Percentiles rank a stretch among this genome's conserved stretches.
These are phyloP conservation scores for Magnusiomyces suaveolens DNA, from an alignment of 1,139 yeast genomes.

Conservation along the genomic window DNA sequence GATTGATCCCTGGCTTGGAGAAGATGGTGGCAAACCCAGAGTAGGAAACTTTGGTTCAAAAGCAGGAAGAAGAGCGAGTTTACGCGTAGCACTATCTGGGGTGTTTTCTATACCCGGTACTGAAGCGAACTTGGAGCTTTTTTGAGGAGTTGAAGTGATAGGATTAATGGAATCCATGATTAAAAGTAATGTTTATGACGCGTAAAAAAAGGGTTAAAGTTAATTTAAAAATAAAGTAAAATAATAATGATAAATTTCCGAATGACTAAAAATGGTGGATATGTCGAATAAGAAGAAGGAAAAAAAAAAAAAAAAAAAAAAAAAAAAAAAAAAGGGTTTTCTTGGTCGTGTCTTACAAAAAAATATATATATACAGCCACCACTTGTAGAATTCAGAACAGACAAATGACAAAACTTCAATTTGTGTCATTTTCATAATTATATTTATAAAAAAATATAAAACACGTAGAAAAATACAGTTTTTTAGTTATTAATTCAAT, in stretches of 20 bases:
- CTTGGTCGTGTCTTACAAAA: no score
- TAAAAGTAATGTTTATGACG: background rate
- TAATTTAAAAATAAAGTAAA: background rate
- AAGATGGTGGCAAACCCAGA: slow-evolving; percentile 3
- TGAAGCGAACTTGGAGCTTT: background rate
- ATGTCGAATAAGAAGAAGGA: no score
- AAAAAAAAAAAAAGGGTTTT: no score
- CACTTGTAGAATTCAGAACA: no score
- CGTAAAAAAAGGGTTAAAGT: background rate
- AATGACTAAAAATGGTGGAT: background rate
- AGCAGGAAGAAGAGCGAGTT: slow-evolving; percentile 3
- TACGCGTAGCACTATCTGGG: background rate
- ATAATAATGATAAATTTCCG: background rate
- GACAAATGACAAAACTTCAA: no score
- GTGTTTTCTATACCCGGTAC: background rate
- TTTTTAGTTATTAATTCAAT: no score
- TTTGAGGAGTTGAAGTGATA: background rate
- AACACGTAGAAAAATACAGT: no score
- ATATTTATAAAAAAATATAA: no score
- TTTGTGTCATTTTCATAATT: no score
- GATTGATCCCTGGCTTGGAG: background rate
- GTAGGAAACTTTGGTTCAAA: slow-evolving; percentile 10
- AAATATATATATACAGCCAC: no score
- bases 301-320: no score
- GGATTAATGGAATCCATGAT: background rate